A percentile compares a stretch with the other conserved stretches of the same genome.
These are phyloP conservation scores for Euphorbia schlechtendalii DNA, from an alignment of 441 rosid genomes.

Conservation along the genomic window DNA sequence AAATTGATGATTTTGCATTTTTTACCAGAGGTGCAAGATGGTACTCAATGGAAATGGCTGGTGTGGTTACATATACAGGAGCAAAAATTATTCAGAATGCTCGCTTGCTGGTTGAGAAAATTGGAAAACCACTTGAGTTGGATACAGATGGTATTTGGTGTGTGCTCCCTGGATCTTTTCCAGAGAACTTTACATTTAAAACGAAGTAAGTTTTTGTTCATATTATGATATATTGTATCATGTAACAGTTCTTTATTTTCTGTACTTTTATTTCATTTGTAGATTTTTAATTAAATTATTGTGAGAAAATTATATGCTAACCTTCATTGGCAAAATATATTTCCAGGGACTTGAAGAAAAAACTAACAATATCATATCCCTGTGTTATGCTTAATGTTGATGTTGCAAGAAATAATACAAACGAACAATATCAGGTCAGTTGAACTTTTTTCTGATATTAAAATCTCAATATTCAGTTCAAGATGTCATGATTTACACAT, in stretches of 20 bases:
- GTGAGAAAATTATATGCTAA: constrained; percentile 12
- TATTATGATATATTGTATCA: constrained; percentile 8
- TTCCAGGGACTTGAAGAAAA: constrained; percentile 78
- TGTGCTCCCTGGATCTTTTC: constrained; percentile 92
- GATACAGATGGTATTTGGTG: constrained; percentile 99
- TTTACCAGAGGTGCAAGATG: constrained; percentile 95
- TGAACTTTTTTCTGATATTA: constrained; percentile 15
- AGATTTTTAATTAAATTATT: background rate
- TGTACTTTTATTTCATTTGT: constrained; percentile 8
- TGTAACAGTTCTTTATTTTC: background rate
- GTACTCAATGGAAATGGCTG: constrained; percentile 99
- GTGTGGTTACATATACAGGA: constrained; percentile 98
- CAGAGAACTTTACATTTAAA: constrained; percentile 91
- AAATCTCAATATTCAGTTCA: constrained; percentile 5
- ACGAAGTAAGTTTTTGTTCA: constrained; percentile 59
- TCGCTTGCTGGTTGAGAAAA: constrained; percentile 85
- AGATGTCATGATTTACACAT: background rate
- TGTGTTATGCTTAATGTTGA: constrained; percentile 99
- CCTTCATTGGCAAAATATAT: constrained; percentile 23
- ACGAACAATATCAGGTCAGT: constrained; percentile 93
- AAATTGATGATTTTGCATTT: constrained; percentile 23
- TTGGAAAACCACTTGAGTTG: constrained; percentile 98
- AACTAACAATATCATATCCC: constrained; percentile 91
- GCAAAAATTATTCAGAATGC: constrained; percentile 99
- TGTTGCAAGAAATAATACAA: constrained; percentile 92